Percentiles rank a stretch among this genome's conserved stretches.
These are phyloP conservation scores for Eremothecium gossypii DNA, from an alignment of 1,139 yeast genomes.

Conservation along the genomic window DNA sequence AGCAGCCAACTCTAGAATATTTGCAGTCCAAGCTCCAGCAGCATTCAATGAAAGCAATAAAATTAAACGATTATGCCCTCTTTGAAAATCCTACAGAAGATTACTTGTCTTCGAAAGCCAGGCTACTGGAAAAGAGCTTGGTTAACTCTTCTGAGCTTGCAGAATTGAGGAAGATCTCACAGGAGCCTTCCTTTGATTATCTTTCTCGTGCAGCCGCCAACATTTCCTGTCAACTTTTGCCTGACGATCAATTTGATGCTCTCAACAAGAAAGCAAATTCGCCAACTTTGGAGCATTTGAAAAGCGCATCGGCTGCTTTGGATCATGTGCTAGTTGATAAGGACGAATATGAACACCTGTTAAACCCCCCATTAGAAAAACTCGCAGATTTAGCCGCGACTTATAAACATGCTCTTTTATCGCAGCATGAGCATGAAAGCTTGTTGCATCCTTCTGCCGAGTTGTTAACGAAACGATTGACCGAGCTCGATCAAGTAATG, in stretches of 20 bases:
- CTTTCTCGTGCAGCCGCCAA: conserved; percentile 18
- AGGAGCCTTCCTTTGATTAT: conserved; percentile 17
- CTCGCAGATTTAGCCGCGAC: conserved; percentile 30
- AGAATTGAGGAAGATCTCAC: conserved; percentile 12
- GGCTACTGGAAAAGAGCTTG: neutral
- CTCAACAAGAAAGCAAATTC: conserved; percentile 7
- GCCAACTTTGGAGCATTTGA: conserved; percentile 28
- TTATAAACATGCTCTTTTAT: neutral
- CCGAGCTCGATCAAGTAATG: conserved; percentile 25
- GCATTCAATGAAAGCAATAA: neutral
- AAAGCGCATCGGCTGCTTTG: conserved; percentile 28
- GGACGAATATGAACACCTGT: conserved; percentile 28
- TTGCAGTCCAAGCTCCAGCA: conserved; percentile 8
- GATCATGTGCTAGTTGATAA: conserved; percentile 29
- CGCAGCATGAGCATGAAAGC: neutral
- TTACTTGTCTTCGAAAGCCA: neutral
- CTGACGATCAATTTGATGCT: conserved; percentile 23
- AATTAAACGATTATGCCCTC: conserved; percentile 2
- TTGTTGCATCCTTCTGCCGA: neutral
- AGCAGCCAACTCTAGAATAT: conserved; percentile 11
- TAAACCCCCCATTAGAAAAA: conserved; percentile 33
- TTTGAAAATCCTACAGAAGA: conserved; percentile 3
- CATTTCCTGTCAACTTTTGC: conserved; percentile 28
- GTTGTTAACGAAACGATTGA: conserved; percentile 16
- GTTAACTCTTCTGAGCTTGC: conserved; percentile 12